Evolutionary conservation across 2,329 filamentous ascomycete species (phyloP).

Genomic region (Neurospora sp.): DNA sequence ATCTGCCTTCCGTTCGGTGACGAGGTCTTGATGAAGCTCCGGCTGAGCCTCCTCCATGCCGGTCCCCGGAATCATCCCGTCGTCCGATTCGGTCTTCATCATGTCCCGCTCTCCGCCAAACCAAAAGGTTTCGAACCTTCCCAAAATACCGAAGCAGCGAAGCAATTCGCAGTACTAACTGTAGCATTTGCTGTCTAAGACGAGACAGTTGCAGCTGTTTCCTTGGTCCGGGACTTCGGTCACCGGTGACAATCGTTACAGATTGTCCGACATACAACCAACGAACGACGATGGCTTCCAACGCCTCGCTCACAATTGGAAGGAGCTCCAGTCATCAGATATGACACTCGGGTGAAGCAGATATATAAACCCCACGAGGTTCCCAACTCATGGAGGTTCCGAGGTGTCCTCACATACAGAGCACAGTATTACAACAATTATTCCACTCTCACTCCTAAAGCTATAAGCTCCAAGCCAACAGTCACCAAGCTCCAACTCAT

Average conservation of each 20-base stretch:
- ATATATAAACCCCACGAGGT: background rate
- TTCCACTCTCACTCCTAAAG: background rate
- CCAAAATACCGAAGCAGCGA: background rate
- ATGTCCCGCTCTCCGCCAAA: background rate
- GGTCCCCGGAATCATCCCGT: background rate
- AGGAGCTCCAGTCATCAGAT: background rate
- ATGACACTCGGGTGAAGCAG: background rate
- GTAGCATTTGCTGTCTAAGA: background rate
- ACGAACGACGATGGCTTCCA: background rate
- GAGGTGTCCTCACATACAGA: background rate
- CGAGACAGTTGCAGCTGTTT: background rate
- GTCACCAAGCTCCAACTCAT: background rate
- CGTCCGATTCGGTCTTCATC: background rate
- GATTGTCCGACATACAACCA: background rate
- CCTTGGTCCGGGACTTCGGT: background rate
- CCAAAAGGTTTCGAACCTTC: background rate
- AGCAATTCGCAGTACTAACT: background rate
- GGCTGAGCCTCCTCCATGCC: background rate
- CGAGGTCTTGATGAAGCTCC: background rate
- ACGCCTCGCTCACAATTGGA: background rate
- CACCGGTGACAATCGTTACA: background rate
- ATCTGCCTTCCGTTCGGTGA: background rate
- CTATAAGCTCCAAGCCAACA: background rate
- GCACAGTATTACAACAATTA: background rate
- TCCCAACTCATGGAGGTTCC: background rate